A percentile compares a stretch with the other conserved stretches of the same genome.
Conservation (phyloP, 257 asterid species). For the Fraxinus excelsior region DNA sequence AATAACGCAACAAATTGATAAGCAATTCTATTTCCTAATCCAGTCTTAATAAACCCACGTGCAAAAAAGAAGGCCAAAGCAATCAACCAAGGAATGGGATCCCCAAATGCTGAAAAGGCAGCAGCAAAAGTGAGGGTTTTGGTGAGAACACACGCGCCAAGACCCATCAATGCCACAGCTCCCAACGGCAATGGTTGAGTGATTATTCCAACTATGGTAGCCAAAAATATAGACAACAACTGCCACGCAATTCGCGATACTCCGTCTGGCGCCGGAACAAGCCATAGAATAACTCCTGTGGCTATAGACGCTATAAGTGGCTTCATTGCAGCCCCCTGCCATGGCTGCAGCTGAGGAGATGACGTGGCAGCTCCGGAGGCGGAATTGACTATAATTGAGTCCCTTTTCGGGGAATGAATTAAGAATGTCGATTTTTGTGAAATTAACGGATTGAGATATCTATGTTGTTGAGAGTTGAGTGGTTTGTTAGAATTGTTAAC, state of each 20-base stretch:
- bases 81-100: constrained; percentile 93
- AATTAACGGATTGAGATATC: constrained; percentile 22
- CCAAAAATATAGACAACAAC: constrained; percentile 72
- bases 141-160: constrained; percentile 84
- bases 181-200: constrained; percentile 92
- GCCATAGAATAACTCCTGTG: constrained; percentile 75
- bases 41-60: constrained; percentile 88
- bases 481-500: constrained; percentile 21
- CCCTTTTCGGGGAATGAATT: constrained; percentile 24
- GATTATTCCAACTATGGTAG: constrained; percentile 89
- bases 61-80: constrained; percentile 95
- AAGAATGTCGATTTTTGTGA: constrained; percentile 16
- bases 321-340: constrained; percentile 85
- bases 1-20: constrained; percentile 83
- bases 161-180: constrained; percentile 87
- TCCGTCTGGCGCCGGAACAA: constrained; percentile 77
- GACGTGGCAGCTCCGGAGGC: constrained; percentile 34
- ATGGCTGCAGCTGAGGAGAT: constrained; percentile 45
- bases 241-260: constrained; percentile 85
- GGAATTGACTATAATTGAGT: constrained; percentile 25
- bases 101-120: constrained; percentile 94
- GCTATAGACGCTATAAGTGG: constrained; percentile 78
- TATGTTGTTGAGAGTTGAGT: background rate
- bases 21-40: constrained; percentile 88
- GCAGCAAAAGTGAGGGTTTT: constrained; percentile 86